Evolutionary conservation across 106 monocot species (phyloP), one percentile per base, ranked within the genome.

Genomic region (Dioscorea zingiberensis): DNA sequence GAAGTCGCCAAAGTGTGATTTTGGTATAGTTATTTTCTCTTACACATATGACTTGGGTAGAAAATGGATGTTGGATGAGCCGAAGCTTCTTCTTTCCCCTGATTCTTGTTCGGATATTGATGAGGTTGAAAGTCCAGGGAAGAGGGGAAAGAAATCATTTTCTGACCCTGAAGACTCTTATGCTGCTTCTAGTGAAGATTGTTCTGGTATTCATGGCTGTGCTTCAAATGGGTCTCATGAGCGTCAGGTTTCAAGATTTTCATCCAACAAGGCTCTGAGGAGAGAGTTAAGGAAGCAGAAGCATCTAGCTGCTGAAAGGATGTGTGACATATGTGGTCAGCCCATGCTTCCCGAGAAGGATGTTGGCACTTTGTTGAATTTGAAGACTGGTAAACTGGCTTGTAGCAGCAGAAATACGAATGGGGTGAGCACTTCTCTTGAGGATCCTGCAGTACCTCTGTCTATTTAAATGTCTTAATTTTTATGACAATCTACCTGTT

Each of bases 351-450:
- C 65, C 8, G 80, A 76, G 27, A 97, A 86, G 71, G 95, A 97
- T 74, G 95, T 85, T 25, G 78, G 78, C 7, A 75, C 85, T 8
- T 72, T 97, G 76, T 62, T 97, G 26, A 97, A 97, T 71, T 71
- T 73, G 44, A 88, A 84, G 56, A 97, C 88, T 19, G 81, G 87
- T 60, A 83, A 73, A 54, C 47, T 97, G 18, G 85, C 79, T 56
- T 97, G 95, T 75, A 97, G 88, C 77, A 97, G 91, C 59, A 73
- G 95, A 66, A 97, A 97, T 63, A 63, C 70, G 53, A 83, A 73
- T 58, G 95, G 91, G 74, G 95, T 88, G 49, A 59, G 84, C 73
- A 22, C 22, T 55, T 64, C 14, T 17, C 7, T 54, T 6, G 14
- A 54, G 1, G 27, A 10, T 29, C 19, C 12, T 18, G 16, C 23